Evolutionary conservation across 2,329 filamentous ascomycete genomes (phyloP).

Genomic region (Cercospora beticola): DNA sequence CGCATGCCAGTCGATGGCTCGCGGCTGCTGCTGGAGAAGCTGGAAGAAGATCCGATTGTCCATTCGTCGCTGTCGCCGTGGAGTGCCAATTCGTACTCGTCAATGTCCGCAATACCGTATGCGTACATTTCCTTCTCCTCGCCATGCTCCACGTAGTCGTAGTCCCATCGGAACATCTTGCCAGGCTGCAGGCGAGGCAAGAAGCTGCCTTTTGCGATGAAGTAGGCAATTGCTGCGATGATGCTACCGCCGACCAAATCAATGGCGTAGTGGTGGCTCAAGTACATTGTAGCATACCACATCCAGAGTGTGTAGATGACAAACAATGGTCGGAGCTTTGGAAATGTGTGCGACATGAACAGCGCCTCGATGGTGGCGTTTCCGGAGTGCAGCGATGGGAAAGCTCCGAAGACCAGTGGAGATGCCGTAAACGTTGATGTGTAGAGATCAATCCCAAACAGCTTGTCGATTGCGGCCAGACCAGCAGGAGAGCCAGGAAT

Average conservation of each 20-base stretch:
- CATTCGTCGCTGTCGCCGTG: conserved; percentile 76
- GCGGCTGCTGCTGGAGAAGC: conserved; percentile 64
- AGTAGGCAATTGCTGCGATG: conserved; percentile 64
- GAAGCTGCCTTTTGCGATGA: conserved; percentile 75
- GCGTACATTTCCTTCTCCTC: conserved; percentile 55
- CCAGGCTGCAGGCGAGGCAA: conserved; percentile 78
- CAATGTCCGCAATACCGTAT: conserved; percentile 57
- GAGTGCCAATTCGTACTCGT: conserved; percentile 50
- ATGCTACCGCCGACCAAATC: conserved; percentile 86
- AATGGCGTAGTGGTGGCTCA: conserved; percentile 95
- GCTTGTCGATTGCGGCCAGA: conserved; percentile 79
- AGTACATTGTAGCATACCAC: conserved; percentile 98
- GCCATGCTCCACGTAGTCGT: conserved; percentile 87
- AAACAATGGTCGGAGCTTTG: conserved; percentile 75
- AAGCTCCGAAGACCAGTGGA: conserved; percentile 89
- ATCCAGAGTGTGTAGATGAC: conserved; percentile 86
- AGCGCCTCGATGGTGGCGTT: conserved; percentile 86
- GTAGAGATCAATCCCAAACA: conserved; percentile 91
- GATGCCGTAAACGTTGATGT: conserved; percentile 88
- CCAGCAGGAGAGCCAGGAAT: conserved; percentile 89
- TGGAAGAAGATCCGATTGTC: conserved; percentile 82
- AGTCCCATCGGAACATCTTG: conserved; percentile 90
- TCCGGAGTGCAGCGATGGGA: conserved; percentile 88
- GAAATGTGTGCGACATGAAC: conserved; percentile 92
- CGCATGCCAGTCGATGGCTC: conserved; percentile 54